Base-by-base conservation (phyloP, 768 basidiomycete species). In the Termitomyces sp. region DNA sequence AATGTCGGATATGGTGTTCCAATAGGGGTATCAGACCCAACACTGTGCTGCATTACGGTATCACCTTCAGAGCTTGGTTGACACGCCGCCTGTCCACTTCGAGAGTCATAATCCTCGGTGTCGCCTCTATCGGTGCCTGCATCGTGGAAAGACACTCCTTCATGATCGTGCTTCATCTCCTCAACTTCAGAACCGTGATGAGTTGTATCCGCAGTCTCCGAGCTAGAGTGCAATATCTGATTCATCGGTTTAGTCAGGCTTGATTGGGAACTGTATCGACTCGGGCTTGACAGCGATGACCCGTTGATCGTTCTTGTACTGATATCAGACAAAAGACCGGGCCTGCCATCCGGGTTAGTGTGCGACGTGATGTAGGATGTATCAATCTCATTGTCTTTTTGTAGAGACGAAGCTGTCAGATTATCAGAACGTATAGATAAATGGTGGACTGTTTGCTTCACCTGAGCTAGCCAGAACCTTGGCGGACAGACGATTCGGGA, bases 261-360 rank as follows among this genome's bases (percentile, higher is more conserved):
- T 19, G 11, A 32, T 8, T 51, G 43, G 2, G 32, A 32, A 40
- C 53, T 55, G 8, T 51, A 57, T 41, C 43, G 35, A 38, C 54
- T 37, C 1, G 37, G 43, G 44, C 44, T 42, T 19, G 46, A 35
- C 17, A 46, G 5, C 22, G 38, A 11, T 14, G 58, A 64, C 9
- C 61, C 59, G n/a, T 50, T 35, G 3, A 54, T 58, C 11, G 63
- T 47, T 35, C 52, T 60, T 4, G 56, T 64, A 34, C 60, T 62
- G 17, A 58, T 45, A 30, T 28, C 15, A 15, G 52, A n/a, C 24
- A 37, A 21, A 32, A 14, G 2, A 19, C 34, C 41, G 24, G 53
- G 12, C 11, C 45, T 48, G 28, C 17, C 10, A 22, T 42, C 19
- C 11, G 48, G 26, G 26, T 55, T 44, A 9, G 55, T 53, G 12